Base-by-base conservation (phyloP, 805 yeast genomes). In the Candida vaughaniae region DNA sequence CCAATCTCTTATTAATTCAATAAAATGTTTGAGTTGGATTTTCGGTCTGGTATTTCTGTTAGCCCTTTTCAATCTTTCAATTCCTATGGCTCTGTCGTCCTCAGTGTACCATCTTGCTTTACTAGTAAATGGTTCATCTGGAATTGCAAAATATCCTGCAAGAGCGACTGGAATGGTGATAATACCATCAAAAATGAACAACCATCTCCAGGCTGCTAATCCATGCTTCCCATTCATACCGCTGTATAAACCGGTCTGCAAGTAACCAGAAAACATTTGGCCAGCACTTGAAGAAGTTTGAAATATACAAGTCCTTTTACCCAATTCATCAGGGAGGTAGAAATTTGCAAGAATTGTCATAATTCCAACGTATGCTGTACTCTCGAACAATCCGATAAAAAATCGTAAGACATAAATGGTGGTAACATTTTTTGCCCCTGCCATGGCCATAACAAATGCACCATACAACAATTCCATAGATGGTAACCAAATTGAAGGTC, bases 361-460 rank as follows among this genome's bases (percentile, higher is more conserved):
- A 26, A 45, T 38, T 53, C 3, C 54, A 48, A 16, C 26, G 16
- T 31, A 31, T 25, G n/a, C 39, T 29, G 52, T 48, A 6, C 53
- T 44, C 41, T 56, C 60, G 23, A 56, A 51, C 16, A 50, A 40
- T 5, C 61, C 62, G 39, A 18, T 16, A 54, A 48, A 68, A 49
- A 83, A 83, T 33, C 93, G 61, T 28, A 80, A 57, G 1, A 75
- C 86, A 53, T 77, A 73, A 25, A 85, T 57, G 33, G 76, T 77
- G 2, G 62, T 58, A 10, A 74, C 72, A 19, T 46, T 46, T 14
- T 47, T 50, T 12, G 49, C 62, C 9, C 60, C 61, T 14, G 63
- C 58, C 28, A 55, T 53, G 25, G 60, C 53, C 38, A 67, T 49
- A 3, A 68, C 62, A 34, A 64, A 48, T 2, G 58, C 51, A 12